Evolutionary conservation across 768 basidiomycete genomes (phyloP).

Genomic region (Podaxis carcinomalis): DNA sequence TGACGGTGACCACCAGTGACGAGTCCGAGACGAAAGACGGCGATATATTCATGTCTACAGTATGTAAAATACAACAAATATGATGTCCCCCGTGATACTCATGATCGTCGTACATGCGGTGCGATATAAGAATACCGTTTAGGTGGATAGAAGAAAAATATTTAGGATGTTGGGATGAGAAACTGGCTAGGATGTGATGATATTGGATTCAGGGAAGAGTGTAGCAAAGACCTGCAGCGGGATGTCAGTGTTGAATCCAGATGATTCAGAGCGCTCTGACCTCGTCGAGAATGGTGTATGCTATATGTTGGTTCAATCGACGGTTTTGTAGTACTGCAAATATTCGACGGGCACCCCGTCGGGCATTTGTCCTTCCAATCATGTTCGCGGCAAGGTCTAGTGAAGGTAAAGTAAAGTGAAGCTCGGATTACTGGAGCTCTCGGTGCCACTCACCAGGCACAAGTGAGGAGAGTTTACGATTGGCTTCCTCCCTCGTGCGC

Average conservation of each 20-base stretch:
- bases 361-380: conserved; percentile 96
- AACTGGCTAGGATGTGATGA: neutral
- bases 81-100: neutral
- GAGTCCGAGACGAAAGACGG: neutral
- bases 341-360: conserved; percentile 86
- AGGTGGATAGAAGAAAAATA: neutral
- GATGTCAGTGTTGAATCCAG: neutral
- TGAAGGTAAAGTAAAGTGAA: conserved; percentile 2
- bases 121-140: neutral
- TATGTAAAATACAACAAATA: neutral
- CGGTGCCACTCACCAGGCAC: conserved; percentile 67
- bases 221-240: conserved; percentile 47
- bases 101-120: neutral
- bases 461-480: conserved; percentile 83
- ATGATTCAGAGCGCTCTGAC: conserved; percentile 34
- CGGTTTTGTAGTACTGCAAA: conserved; percentile 93
- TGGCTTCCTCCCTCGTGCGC: conserved; percentile 80
- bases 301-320: conserved; percentile 91
- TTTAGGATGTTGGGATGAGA: neutral
- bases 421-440: neutral
- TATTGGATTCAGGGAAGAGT: conserved; percentile 49
- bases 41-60: neutral
- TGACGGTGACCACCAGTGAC: neutral
- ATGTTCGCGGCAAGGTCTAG: conserved; percentile 93
- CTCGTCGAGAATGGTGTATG: conserved; percentile 87